These are phyloP conservation scores for Ophiostoma pallidulum DNA, from an alignment of 2,329 filamentous ascomycete species.

Conservation along the genomic window DNA sequence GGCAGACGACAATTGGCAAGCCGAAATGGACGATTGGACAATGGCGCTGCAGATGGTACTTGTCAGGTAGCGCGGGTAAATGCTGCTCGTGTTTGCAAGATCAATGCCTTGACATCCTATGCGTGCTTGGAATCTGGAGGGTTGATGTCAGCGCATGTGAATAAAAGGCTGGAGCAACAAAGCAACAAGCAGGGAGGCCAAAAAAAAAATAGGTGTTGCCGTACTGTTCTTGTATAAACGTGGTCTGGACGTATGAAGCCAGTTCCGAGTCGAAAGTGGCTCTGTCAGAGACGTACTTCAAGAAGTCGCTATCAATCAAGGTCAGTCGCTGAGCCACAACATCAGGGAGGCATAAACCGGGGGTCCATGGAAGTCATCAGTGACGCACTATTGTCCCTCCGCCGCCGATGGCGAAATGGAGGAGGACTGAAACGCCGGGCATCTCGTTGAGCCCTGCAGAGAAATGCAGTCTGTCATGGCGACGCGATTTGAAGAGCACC, in stretches of 20 bases:
- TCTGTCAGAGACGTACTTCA: conserved; percentile 68
- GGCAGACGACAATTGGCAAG: conserved; percentile 56
- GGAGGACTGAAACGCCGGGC: conserved; percentile 59
- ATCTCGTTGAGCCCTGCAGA: conserved; percentile 58
- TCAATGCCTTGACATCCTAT: conserved; percentile 75
- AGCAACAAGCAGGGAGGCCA: too few species aligned
- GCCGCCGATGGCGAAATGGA: conserved; percentile 52
- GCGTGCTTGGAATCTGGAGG: conserved; percentile 62
- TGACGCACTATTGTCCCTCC: conserved; percentile 21
- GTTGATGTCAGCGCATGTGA: not conserved
- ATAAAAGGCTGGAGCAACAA: too few species aligned
- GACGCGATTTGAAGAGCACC: not conserved
- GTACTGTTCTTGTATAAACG: conserved; percentile 72
- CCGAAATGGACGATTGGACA: conserved; percentile 71
- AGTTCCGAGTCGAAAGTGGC: conserved; percentile 70
- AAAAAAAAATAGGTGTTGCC: conserved; percentile 20
- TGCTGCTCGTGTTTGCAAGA: conserved; percentile 64
- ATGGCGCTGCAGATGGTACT: conserved; percentile 90
- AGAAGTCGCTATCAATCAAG: conserved; percentile 64
- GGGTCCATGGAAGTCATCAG: not conserved
- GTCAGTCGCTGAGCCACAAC: not conserved
- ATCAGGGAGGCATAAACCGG: too few species aligned
- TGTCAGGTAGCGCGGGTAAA: conserved; percentile 89
- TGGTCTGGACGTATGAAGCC: conserved; percentile 59
- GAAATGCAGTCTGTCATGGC: conserved; percentile 48